phyloP scores from a whole-genome alignment of 2,329 filamentous ascomycete genomes.

The Teratosphaeria epicoccoides region DNA sequence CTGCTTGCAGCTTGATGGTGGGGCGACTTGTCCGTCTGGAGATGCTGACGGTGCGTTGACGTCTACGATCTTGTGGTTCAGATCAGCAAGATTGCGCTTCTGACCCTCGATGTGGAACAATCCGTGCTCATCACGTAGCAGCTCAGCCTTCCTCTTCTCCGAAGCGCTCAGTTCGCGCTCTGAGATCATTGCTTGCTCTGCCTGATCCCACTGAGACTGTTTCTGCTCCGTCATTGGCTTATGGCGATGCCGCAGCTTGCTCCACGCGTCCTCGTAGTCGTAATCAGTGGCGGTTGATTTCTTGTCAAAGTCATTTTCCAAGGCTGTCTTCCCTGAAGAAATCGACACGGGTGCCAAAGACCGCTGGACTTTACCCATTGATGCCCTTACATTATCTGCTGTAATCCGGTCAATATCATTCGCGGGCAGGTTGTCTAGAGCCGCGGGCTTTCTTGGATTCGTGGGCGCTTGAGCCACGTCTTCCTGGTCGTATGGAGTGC shows the following conservation, averaged over 20 bases:
- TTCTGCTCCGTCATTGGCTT: background rate
- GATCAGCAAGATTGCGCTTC: background rate
- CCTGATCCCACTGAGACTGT: constrained; percentile 8
- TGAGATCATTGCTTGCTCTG: constrained; percentile 5
- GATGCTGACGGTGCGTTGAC: background rate
- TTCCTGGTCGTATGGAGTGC: background rate
- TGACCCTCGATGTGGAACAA: background rate
- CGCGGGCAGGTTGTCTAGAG: constrained; percentile 25
- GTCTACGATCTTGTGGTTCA: background rate
- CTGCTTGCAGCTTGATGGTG: background rate
- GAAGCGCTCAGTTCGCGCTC: background rate
- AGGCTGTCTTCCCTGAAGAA: constrained; percentile 2
- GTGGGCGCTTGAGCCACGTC: background rate
- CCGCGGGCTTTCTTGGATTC: constrained; percentile 8
- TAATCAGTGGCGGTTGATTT: constrained; percentile 4
- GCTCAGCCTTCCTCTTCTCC: background rate
- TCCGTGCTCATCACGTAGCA: constrained; percentile 4
- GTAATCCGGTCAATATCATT: constrained; percentile 34
- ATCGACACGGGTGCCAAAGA: background rate
- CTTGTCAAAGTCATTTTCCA: constrained; percentile 3
- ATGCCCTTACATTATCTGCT: constrained; percentile 32
- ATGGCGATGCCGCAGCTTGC: background rate
- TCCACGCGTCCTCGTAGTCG: constrained; percentile 7
- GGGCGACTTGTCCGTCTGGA: background rate
- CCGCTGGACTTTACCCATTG: constrained; percentile 26